Evolutionary conservation across 106 monocot genomes (phyloP).

Genomic region (Dendrobium huoshanense): DNA sequence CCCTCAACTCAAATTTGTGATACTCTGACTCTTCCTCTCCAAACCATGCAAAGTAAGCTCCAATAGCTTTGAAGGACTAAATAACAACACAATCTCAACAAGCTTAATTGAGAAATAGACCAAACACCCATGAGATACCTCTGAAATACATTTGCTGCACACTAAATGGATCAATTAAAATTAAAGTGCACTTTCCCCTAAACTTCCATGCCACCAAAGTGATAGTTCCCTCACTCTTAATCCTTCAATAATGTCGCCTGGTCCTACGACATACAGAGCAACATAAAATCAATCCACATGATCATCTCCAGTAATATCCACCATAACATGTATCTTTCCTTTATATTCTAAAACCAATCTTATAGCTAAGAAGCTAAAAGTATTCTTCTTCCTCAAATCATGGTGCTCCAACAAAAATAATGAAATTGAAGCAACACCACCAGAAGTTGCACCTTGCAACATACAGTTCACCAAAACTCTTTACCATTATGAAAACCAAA

Average conservation of each 20-base stretch:
- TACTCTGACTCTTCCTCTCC: background rate
- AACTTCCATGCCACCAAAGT: background rate
- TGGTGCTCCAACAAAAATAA: background rate
- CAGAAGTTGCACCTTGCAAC: background rate
- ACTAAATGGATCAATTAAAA: background rate
- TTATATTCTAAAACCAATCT: background rate
- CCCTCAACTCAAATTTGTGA: background rate
- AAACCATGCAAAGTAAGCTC: background rate
- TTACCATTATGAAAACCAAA: background rate
- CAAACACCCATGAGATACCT: background rate
- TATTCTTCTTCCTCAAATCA: background rate
- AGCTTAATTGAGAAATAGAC: background rate
- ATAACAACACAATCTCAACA: background rate
- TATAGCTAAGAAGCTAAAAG: background rate
- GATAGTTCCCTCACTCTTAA: background rate
- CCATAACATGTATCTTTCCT: background rate
- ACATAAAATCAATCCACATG: background rate
- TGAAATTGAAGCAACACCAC: background rate
- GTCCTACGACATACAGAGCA: background rate
- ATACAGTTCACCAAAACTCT: background rate
- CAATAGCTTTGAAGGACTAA: background rate
- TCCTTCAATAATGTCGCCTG: background rate
- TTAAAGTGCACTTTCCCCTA: background rate
- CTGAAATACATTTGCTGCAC: background rate
- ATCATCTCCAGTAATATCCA: background rate